A percentile compares a stretch with the other conserved stretches of the same genome.
Conservation (phyloP, 2,329 filamentous ascomycete species). For the Lojkania enalia region DNA sequence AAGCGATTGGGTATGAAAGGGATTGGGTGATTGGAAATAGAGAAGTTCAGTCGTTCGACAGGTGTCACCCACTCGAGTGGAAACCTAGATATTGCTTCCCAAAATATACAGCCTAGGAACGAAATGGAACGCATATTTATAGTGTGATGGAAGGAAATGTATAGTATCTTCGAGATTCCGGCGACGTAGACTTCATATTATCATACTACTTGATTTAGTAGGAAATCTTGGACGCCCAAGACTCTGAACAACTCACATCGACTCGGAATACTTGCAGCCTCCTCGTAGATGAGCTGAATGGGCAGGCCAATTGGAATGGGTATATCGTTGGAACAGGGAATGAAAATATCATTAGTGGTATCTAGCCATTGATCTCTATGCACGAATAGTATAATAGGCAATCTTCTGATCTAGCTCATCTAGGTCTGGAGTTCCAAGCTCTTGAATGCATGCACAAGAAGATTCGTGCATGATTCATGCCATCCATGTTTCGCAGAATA, state of each 20-base stretch:
- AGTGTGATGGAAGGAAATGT: slow-evolving; percentile 7
- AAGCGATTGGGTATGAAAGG: slow-evolving; percentile 21
- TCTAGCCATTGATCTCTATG: slow-evolving; percentile 11
- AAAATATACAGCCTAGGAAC: slow-evolving; percentile 1
- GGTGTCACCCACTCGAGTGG: background rate
- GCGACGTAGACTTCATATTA: too few relatives aligned
- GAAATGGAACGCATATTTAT: slow-evolving; percentile 19
- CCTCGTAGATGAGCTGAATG: slow-evolving; percentile 13
- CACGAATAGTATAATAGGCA: slow-evolving; percentile 20
- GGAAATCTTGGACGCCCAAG: slow-evolving; percentile 22
- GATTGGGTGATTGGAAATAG: slow-evolving; percentile 17
- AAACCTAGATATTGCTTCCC: slow-evolving; percentile 10
- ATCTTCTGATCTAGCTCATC: slow-evolving; percentile 7
- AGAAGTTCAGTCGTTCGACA: background rate
- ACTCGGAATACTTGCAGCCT: slow-evolving; percentile 8
- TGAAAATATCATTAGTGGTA: slow-evolving; percentile 6
- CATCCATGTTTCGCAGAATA: slow-evolving; percentile 14
- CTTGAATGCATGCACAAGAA: background rate
- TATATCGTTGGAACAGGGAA: slow-evolving; percentile 10
- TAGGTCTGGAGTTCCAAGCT: background rate
- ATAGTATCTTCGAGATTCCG: too few relatives aligned
- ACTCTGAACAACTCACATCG: slow-evolving; percentile 16
- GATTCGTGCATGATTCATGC: slow-evolving; percentile 19
- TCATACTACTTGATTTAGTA: slow-evolving; percentile 5
- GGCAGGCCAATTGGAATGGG: slow-evolving; percentile 15